Evolutionary conservation across 1,284 basidiomycete species (phyloP), one percentile per base, ranked within the genome.

Genomic region (Malassezia brasiliensis): DNA sequence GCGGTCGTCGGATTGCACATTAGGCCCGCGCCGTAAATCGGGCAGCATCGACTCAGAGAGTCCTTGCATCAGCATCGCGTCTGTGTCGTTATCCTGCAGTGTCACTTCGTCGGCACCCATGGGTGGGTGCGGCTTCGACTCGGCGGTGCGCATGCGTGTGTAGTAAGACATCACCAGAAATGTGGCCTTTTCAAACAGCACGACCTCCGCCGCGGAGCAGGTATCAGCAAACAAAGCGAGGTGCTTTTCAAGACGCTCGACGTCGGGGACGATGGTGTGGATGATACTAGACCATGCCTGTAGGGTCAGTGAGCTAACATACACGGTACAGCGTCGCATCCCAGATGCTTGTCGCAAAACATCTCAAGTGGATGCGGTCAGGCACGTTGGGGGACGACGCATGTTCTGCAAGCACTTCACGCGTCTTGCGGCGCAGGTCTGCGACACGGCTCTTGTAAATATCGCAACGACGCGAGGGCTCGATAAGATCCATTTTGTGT

Each of bases 281-380:
- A 99, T 90, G 63, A 99, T 94, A 60, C 84, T 84, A 25, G 94
- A 96, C 94, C 93, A 98, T 10, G 94, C 93, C 88, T 96, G 34
- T 2, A n/a, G 14, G 8, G n/a, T 31, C 62, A 31, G 42, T 17
- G 25, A 46, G 1, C 3, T 11, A 10, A 69, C 81, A 62, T 70
- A 86, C 91, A 80, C 87, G 88, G 79, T 98, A 99, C 44, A 99
- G 77, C 61, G 87, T 90, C 76, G 98, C 93, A 75, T 99, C 91
- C 78, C 91, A 96, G 63, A 98, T 98, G 67, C 87, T 91, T 20
- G 93, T 98, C n/a, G 87, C 88, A 68, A 91, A 91, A 20, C 76
- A 71, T 2, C 79, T 72, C 48, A 61, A 68, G 38, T 61, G 75
- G 65, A 58, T 68, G 47, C 15, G 14, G 20, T 40, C 30, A 0